phyloP scores from a whole-genome alignment of 2,329 filamentous ascomycete species.

The Pleoardoris graminearum region DNA sequence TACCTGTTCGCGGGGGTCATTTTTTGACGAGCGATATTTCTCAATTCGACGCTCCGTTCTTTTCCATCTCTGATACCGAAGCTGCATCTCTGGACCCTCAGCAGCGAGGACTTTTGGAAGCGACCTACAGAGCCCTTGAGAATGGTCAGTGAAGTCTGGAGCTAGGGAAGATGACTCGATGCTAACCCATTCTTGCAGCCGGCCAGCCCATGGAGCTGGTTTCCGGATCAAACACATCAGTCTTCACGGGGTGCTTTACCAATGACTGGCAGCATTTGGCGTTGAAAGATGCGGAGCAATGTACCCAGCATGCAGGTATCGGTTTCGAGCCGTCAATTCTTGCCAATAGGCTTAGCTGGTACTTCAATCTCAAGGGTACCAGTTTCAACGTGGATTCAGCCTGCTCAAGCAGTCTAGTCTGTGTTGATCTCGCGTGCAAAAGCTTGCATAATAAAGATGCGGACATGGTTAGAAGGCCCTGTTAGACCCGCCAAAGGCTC shows the following conservation, averaged over 20 bases:
- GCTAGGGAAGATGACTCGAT: conserved; percentile 29
- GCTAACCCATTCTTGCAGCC: no score
- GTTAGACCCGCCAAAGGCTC: no score
- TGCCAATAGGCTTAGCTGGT: conserved; percentile 22
- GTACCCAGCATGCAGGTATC: conserved; percentile 12
- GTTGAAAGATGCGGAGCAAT: no score
- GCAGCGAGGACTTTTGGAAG: conserved; percentile 23
- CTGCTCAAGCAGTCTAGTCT: conserved; percentile 24
- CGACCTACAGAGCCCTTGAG: conserved; percentile 25
- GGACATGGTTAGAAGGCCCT: conserved; percentile 7
- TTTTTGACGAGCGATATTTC: conserved; percentile 10
- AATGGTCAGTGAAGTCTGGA: conserved; percentile 15
- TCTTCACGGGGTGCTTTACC: not conserved
- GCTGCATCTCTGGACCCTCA: conserved; percentile 25
- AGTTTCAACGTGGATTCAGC: conserved; percentile 27
- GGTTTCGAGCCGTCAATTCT: conserved; percentile 29
- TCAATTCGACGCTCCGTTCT: conserved; percentile 22
- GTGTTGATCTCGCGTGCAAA: conserved; percentile 21
- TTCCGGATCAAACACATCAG: not conserved
- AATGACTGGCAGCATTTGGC: not conserved
- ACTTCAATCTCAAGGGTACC: conserved; percentile 25
- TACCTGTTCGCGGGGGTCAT: not conserved
- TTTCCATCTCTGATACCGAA: conserved; percentile 16
- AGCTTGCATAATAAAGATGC: conserved; percentile 3
- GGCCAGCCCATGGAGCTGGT: conserved; percentile 15